Base-by-base conservation (phyloP, 2,329 filamentous ascomycete species). In the Colletotrichum kahawae region DNA sequence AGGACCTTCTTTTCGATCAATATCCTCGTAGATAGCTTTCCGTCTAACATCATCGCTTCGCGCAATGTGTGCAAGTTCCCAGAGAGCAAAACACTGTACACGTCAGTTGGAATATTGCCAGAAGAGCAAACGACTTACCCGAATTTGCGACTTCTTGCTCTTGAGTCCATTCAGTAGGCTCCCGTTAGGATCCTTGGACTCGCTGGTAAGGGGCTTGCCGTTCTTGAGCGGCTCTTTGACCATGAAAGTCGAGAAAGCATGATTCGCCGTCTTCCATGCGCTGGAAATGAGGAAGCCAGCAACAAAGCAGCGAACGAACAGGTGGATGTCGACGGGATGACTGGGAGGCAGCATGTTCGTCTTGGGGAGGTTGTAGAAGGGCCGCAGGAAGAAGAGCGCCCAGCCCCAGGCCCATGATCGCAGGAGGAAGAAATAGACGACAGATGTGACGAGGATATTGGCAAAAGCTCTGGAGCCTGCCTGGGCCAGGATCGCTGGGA, bases 141-240 rank as follows among this genome's bases (percentile, higher is more conserved):
- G 93, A 75, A 95, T 92, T 12, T 94, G 88, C 10, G 95, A 88
- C 83, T 96, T 97, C 85, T 95, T 97, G 77, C 93, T 93, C 82
- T 93, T 96, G 60, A 98, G 84, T 0, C 96, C 96, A 71, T 93
- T 95, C 64, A 98, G 83, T 33, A 98, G 88, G 81, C 95, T 98
- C 43, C 95, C 95, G 80, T 98, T 98, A 1, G 96, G 95, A 83
- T 98, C 96, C 81, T 95, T 97, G 18, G 95, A 95, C 78, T 96
- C 94, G 21, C 91, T 90, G 1, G 95, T 98, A 71, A 98, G 90
- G 5, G 96, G 95, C 79, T 93, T 91, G n/a, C 90, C 93, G 78
- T 94, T 94, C 86, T 98, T 98, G 69, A 98, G 82, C 1, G 96
- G 96, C 79, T 94, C 92, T 82, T 94, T 93, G 31, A 93, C 92